Evolutionary conservation across 2,329 filamentous ascomycete genomes (phyloP).

Genomic region (Tympanopsis confertula): DNA sequence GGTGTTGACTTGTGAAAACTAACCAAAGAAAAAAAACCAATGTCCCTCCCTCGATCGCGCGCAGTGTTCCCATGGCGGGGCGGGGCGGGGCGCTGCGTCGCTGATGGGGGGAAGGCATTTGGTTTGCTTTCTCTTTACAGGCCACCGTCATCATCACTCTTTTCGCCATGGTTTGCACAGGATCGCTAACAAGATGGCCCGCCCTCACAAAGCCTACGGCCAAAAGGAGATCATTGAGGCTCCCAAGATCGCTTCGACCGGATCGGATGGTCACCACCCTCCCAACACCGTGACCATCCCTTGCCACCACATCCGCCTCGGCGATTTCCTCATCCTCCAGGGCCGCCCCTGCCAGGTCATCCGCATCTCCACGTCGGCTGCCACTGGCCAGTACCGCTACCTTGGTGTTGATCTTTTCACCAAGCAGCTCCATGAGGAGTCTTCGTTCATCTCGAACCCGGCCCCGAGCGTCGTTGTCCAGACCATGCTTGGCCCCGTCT

Average conservation of each 20-base stretch:
- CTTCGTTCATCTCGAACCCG: constrained; percentile 92
- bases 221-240: constrained; percentile 10
- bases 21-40: too few species aligned
- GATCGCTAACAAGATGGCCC: constrained; percentile 40
- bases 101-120: too few species aligned
- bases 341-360: constrained; percentile 99
- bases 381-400: constrained; percentile 99
- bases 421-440: constrained; percentile 98
- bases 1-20: neutral
- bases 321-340: constrained; percentile 97
- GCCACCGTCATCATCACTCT: constrained; percentile 25
- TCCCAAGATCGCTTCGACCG: constrained; percentile 7
- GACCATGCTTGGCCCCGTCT: constrained; percentile 98
- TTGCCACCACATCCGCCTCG: constrained; percentile 98
- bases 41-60: too few species aligned
- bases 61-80: too few species aligned
- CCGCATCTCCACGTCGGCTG: constrained; percentile 93
- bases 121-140: neutral
- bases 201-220: constrained; percentile 18
- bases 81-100: too few species aligned
- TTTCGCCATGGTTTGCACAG: constrained; percentile 44
- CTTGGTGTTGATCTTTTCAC: constrained; percentile 99
- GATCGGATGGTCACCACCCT: constrained; percentile 18
- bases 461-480: constrained; percentile 92
- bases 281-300: constrained; percentile 94